Percentiles rank a stretch among this genome's conserved stretches.
phyloP scores from a whole-genome alignment of 73 alveolate genomes.

The Tetrahymena malaccensis region DNA sequence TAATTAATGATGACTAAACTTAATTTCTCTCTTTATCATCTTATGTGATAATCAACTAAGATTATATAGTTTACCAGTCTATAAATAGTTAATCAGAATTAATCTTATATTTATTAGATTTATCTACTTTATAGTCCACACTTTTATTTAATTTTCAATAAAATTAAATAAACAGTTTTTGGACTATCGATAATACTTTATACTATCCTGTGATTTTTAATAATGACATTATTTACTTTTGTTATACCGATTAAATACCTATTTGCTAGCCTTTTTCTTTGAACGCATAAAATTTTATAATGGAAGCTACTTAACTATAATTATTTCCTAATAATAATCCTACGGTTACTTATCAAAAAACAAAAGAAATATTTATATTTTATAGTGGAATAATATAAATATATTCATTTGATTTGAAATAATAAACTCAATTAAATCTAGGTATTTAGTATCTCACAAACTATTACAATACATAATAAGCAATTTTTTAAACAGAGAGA shows the following conservation, averaged over 20 bases:
- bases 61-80: background rate
- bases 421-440: background rate
- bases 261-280: background rate
- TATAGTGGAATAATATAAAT: background rate
- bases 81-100: background rate
- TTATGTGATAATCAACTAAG: background rate
- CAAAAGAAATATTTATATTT: background rate
- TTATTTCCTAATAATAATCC: background rate
- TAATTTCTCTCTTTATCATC: too few species aligned
- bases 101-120: background rate
- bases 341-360: too few species aligned
- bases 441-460: background rate
- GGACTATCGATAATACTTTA: background rate
- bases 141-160: too few species aligned
- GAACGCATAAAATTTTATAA: too few species aligned
- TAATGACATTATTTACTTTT: background rate
- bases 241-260: background rate
- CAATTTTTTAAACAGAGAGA: background rate
- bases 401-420: background rate
- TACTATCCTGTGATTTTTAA: background rate
- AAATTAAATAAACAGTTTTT: too few species aligned
- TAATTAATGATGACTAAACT: background rate
- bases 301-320: background rate
- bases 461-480: too few species aligned
- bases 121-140: background rate